Evolutionary conservation across 2,329 filamentous ascomycete genomes (phyloP), one percentile per base, ranked within the genome.

Genomic region (Talaromyces sp.): DNA sequence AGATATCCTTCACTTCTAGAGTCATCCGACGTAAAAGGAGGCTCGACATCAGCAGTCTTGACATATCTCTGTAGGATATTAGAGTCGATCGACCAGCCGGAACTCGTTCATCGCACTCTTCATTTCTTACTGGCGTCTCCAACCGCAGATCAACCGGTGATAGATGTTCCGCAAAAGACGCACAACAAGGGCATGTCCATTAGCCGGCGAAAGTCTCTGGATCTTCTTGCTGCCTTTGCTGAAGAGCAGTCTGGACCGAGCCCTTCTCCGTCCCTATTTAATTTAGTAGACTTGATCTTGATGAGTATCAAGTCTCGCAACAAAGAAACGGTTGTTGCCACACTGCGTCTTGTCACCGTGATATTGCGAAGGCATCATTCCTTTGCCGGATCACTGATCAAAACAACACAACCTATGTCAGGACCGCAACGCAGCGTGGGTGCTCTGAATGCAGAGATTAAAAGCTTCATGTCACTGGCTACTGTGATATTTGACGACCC

Each of bases 1-100:
- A 95, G 91, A 78, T 96, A 99, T 72, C 95, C 95, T 1, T 99
- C 96, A 1, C 81, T 99, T 32, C 82, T 99, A 14, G 93, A 99
- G 75, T 99, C 95, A 10, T 98, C 95, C 1, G 95, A 99, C 77
- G 90, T 96, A 43, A 93, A 98, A 75, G 95, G 93, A 65, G 95
- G 95, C 58, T 99, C 95, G 7, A 96, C 95, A 0, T 92, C 98
- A 24, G 95, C 95, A 3, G 95, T 99, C 13, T 81, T 98, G 64
- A 97, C 93, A 1, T 98, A 99, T 73, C 82, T 99, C 38, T 89
- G 90, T 61, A 89, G 90, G 49, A 96, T 98, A 59, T 82, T 99
- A 6, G 93, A 97, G 72, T 89, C 91, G 0, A 81, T 99, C 14
- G 91, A 97, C 64, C 92, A 98, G 71, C 90, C 91, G 8, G 93